Base-by-base conservation (phyloP, 345 rosid species). In the Citrus glauca region DNA sequence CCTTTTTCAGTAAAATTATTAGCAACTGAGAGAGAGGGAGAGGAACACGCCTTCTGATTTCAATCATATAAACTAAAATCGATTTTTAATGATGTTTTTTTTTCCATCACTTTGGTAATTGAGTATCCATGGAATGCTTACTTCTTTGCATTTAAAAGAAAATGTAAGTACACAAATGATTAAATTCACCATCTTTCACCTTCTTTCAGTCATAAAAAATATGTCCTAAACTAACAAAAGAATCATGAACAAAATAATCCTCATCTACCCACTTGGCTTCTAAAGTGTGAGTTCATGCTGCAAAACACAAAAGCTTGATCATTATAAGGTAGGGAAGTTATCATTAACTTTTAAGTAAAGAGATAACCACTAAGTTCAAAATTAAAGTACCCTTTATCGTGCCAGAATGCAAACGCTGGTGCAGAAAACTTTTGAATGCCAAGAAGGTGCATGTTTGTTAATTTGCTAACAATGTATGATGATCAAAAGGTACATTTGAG, bases 201-300 rank as follows among this genome's bases (percentile, higher is more conserved):
- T 77, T 86, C 79, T 80, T 79, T 56, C 72, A 66, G 71, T 66
- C 82, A 81, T 72, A 73, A 78, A 86, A 87, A 80, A 60, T 73
- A 83, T 69, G 70, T 78, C 82, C 86, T 85, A 82, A 77, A 77
- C 76, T 83, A 86, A 73, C 66, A 80, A 83, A 89, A 88, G 81
- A 89, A 85, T 85, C 82, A 87, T 82, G 82, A 83, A 82, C 81
- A 81, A 85, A 86, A 75, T 67, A 82, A 82, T 86, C 81, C 73
- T 59, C 76, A 77, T 76, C 81, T 71, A 33, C 77, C 85, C 85
- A 81, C 84, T 83, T 82, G 77, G 85, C 81, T 76, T 85, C 72
- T 85, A 65, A 67, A 80, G 80, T 68, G 82, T 73, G 78, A 74
- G 73, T 78, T 84, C 84, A 80, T 81, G 84, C 91, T 88, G 85